Evolutionary conservation across 495 filamentous ascomycete species (phyloP).

Genomic region (Cryomyces minteri): DNA sequence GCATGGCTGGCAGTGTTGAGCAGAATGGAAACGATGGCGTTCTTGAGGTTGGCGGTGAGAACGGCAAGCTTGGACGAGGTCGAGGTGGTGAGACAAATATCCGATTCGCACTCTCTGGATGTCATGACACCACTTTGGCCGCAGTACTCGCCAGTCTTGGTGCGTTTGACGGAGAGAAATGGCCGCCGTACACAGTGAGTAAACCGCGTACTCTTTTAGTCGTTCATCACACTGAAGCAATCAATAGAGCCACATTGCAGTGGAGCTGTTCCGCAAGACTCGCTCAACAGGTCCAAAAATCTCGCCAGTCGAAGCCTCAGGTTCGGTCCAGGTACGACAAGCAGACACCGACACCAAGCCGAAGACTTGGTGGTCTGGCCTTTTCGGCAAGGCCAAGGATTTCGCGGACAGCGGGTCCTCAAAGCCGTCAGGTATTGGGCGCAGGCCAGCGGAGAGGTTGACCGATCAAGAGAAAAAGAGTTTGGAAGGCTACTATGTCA

Average conservation of each 20-base stretch:
- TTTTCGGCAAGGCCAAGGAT: constrained; percentile 23
- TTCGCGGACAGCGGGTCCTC: background rate
- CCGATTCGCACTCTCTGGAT: constrained; percentile 62
- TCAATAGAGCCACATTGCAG: constrained; percentile 49
- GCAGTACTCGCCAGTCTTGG: constrained; percentile 62
- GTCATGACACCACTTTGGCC: constrained; percentile 88
- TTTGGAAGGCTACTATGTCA: constrained; percentile 66
- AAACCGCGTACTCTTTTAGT: no score
- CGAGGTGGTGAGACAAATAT: constrained; percentile 34
- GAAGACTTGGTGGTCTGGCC: constrained; percentile 26
- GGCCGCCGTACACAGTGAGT: constrained; percentile 65
- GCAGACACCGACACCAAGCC: background rate
- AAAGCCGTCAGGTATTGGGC: constrained; percentile 25
- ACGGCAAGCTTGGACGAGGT: constrained; percentile 17
- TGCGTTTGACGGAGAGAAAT: constrained; percentile 49
- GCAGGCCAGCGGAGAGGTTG: constrained; percentile 30
- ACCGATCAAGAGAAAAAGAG: constrained; percentile 29
- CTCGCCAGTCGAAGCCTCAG: no score
- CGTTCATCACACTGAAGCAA: no score
- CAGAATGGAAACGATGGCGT: constrained; percentile 37
- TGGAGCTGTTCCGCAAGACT: constrained; percentile 56
- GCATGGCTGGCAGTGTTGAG: constrained; percentile 63
- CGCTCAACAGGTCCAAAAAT: background rate
- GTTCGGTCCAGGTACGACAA: no score
- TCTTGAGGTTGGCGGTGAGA: constrained; percentile 27